A percentile compares a stretch with the other conserved stretches of the same genome.
Conservation (phyloP, 2,329 filamentous ascomycete species). For the Pseudogymnoascus sp. region DNA sequence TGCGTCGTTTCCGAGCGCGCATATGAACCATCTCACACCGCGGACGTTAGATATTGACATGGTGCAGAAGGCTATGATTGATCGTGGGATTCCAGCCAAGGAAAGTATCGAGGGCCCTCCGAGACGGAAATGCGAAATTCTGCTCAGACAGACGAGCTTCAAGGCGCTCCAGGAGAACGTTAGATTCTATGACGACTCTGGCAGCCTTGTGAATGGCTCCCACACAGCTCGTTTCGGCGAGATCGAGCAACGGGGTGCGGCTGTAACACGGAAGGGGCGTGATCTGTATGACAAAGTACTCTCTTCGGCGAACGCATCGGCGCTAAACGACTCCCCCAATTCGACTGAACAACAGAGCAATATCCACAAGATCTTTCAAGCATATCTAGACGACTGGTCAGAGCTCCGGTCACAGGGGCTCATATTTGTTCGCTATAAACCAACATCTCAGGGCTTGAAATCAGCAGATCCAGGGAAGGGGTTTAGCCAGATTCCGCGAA, state of each 20-base stretch:
- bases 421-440: conserved; percentile 34
- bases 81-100: conserved; percentile 37
- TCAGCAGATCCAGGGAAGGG: background rate
- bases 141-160: conserved; percentile 48
- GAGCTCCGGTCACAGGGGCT: conserved; percentile 31
- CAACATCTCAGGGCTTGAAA: conserved; percentile 17
- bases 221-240: conserved; percentile 47
- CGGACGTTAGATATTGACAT: conserved; percentile 41
- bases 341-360: too few species aligned
- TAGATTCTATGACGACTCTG: conserved; percentile 29
- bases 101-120: conserved; percentile 46
- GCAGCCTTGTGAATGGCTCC: conserved; percentile 27
- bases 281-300: conserved; percentile 40
- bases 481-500: background rate
- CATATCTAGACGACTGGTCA: conserved; percentile 36
- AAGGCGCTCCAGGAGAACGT: conserved; percentile 42
- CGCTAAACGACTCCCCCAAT: too few species aligned
- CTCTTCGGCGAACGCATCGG: too few species aligned
- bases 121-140: conserved; percentile 35
- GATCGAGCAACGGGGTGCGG: conserved; percentile 45
- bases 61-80: conserved; percentile 37
- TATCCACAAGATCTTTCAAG: conserved; percentile 25
- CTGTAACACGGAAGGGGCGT: conserved; percentile 39
- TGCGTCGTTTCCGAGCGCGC: conserved; percentile 35
- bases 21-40: conserved; percentile 48